phyloP scores from a whole-genome alignment of 129 eudicot genomes.

The Mikania micrantha region DNA sequence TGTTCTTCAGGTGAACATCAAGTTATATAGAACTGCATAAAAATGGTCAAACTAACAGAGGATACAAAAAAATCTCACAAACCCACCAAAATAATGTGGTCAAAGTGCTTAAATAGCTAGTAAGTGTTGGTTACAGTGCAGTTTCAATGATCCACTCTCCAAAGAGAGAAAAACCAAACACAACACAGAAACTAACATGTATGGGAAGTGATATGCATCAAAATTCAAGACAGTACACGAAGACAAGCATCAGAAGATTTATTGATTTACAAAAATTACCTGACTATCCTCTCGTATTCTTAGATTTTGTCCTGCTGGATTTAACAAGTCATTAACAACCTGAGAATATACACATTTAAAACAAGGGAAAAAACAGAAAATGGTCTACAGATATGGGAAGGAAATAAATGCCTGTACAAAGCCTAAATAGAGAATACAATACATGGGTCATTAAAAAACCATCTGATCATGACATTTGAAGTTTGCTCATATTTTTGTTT shows the following conservation, averaged over 20 bases:
- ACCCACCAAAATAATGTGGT: background rate
- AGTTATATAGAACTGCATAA: background rate
- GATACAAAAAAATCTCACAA: background rate
- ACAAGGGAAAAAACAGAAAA: constrained; percentile 2
- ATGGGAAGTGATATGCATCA: background rate
- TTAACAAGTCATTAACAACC: constrained; percentile 96
- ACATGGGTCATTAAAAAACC: background rate
- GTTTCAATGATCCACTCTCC: background rate
- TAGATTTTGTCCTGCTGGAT: constrained; percentile 93
- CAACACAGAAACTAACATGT: background rate
- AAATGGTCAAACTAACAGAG: background rate
- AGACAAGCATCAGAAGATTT: constrained; percentile 6
- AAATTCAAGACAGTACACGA: constrained; percentile 1
- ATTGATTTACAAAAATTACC: constrained; percentile 38
- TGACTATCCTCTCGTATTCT: constrained; percentile 88
- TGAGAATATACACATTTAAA: constrained; percentile 23
- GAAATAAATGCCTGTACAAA: background rate
- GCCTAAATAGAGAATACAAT: background rate
- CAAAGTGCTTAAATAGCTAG: background rate
- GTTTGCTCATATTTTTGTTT: background rate
- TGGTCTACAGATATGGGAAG: constrained; percentile 3
- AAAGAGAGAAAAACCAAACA: background rate
- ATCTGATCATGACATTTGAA: background rate
- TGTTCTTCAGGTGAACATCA: background rate
- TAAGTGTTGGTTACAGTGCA: background rate